These are phyloP conservation scores for Collybia mongolica DNA, from an alignment of 768 basidiomycete species.

Conservation along the genomic window DNA sequence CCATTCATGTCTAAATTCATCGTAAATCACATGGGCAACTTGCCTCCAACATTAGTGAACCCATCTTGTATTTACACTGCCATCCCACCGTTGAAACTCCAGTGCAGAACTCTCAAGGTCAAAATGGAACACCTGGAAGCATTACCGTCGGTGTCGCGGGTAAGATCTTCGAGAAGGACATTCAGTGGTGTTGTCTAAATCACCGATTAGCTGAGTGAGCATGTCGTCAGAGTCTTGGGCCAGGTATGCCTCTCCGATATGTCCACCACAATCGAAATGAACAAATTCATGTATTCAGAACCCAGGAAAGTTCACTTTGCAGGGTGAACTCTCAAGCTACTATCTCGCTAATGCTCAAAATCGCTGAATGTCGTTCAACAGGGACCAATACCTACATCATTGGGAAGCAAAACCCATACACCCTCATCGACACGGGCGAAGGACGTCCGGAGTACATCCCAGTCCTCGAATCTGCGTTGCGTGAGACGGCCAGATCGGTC, in stretches of 20 bases:
- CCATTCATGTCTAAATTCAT: not conserved
- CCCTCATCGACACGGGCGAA: slow-evolving; percentile 83
- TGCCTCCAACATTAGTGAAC: too few species aligned
- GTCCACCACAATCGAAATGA: not conserved
- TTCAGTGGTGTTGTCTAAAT: slow-evolving; percentile 2
- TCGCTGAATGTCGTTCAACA: slow-evolving; percentile 20
- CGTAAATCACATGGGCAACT: slow-evolving; percentile 15
- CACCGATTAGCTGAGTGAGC: slow-evolving; percentile 57
- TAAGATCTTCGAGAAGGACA: slow-evolving; percentile 20
- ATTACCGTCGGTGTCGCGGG: slow-evolving; percentile 54
- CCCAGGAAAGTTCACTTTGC: slow-evolving; percentile 85
- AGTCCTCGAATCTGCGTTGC: slow-evolving; percentile 61
- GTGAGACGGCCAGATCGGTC: slow-evolving; percentile 28
- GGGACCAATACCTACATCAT: slow-evolving; percentile 92
- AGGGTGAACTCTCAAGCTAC: slow-evolving; percentile 48
- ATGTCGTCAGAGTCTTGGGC: slow-evolving; percentile 68
- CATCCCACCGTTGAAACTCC: not conserved
- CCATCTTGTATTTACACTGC: too few species aligned
- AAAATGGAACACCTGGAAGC: slow-evolving; percentile 51
- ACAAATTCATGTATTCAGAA: slow-evolving; percentile 46
- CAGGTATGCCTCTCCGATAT: slow-evolving; percentile 48
- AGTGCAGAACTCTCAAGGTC: not conserved
- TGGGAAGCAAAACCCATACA: slow-evolving; percentile 67
- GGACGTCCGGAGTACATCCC: slow-evolving; percentile 68
- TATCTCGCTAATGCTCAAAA: not conserved